These are phyloP conservation scores for Verticillium dahliae DNA, from an alignment of 2,329 filamentous ascomycete species.

Conservation along the genomic window DNA sequence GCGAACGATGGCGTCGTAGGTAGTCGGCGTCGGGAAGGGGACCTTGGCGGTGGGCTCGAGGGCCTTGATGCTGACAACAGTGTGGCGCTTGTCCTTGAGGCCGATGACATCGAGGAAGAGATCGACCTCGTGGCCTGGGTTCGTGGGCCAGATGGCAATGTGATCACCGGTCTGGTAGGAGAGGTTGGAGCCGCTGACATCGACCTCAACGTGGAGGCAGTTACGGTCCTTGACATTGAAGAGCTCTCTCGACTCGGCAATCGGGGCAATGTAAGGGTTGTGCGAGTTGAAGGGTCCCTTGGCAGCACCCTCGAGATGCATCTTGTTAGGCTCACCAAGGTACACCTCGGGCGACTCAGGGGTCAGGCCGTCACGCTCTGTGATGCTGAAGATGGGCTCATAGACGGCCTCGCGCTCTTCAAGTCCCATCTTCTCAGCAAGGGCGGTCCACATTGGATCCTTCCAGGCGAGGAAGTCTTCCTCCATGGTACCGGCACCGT, in stretches of 20 bases:
- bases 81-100: conserved; percentile 68
- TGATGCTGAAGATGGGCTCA: conserved; percentile 83
- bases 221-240: conserved; percentile 88
- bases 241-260: conserved; percentile 82
- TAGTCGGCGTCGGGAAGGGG: conserved; percentile 94
- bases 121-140: conserved; percentile 86
- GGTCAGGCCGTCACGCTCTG: conserved; percentile 66
- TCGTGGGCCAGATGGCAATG: conserved; percentile 95
- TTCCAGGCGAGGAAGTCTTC: conserved; percentile 99
- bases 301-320: conserved; percentile 77
- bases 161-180: conserved; percentile 96
- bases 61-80: conserved; percentile 81
- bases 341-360: conserved; percentile 78
- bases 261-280: conserved; percentile 94
- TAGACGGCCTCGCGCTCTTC: conserved; percentile 96
- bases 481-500: conserved; percentile 98
- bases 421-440: conserved; percentile 76
- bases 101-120: conserved; percentile 77
- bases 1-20: conserved; percentile 85
- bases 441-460: conserved; percentile 93
- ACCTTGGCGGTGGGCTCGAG: conserved; percentile 95
- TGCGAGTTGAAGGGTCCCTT: conserved; percentile 93
- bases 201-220: conserved; percentile 94
- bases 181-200: conserved; percentile 82
- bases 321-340: conserved; percentile 91